These are phyloP conservation scores for Trichoderma aggressivum DNA, from an alignment of 2,329 filamentous ascomycete genomes.

Conservation along the genomic window DNA sequence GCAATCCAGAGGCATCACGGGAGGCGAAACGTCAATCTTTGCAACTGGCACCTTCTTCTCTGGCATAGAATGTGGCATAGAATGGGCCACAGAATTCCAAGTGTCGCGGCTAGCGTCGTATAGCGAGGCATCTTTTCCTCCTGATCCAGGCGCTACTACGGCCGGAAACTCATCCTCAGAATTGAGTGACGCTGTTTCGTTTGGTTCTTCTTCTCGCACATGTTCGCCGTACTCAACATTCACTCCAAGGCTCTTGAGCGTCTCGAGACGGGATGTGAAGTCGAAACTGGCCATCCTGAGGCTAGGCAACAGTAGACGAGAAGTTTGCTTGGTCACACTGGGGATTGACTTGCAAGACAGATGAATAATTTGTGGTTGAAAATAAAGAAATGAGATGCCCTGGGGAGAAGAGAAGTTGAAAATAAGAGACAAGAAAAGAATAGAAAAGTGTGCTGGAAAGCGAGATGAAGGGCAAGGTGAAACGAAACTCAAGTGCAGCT, in stretches of 20 bases:
- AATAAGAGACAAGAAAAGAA: not conserved
- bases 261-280: constrained; percentile 23
- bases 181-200: not conserved
- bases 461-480: not conserved
- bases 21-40: not conserved
- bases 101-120: not conserved
- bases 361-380: not conserved
- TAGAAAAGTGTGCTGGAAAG: not conserved
- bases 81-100: not conserved
- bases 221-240: constrained; percentile 1
- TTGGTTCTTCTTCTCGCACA: not conserved
- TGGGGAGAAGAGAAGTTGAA: not conserved
- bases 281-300: constrained; percentile 23
- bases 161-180: constrained; percentile 1
- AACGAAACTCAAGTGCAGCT: not conserved
- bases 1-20: constrained; percentile 22
- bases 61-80: too few species aligned
- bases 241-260: constrained; percentile 25
- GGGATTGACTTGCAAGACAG: not conserved
- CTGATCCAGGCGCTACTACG: not conserved
- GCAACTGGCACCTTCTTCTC: not conserved
- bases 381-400: too few species aligned
- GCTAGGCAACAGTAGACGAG: not conserved
- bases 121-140: not conserved
- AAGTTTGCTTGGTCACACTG: not conserved